Percentiles rank a stretch among this genome's conserved stretches.
These are phyloP conservation scores for Alternaria sp. DNA, from an alignment of 2,329 filamentous ascomycete genomes.

Conservation along the genomic window DNA sequence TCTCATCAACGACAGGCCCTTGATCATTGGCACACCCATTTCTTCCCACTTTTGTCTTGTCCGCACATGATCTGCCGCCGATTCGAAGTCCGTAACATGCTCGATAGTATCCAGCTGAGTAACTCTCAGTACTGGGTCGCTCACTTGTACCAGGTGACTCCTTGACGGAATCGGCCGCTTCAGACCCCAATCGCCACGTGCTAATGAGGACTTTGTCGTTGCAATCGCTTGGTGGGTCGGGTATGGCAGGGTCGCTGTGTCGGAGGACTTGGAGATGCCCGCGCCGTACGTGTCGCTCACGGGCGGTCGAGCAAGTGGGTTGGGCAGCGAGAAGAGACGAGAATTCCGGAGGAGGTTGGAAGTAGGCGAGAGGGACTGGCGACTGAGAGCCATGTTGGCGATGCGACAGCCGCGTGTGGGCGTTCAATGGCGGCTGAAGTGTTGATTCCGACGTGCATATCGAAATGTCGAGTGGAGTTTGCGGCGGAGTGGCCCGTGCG, in stretches of 20 bases:
- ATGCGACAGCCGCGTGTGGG: conserved; percentile 45
- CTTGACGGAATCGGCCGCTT: conserved; percentile 83
- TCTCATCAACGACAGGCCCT: conserved; percentile 30
- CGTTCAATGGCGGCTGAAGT: conserved; percentile 43
- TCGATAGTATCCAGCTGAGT: conserved; percentile 83
- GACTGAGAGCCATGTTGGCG: conserved; percentile 43
- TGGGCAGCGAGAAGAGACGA: conserved; percentile 86
- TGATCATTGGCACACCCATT: conserved; percentile 73
- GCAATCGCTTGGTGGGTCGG: conserved; percentile 86
- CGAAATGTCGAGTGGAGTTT: conserved; percentile 20
- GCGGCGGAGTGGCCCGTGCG: conserved; percentile 13
- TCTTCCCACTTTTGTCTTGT: conserved; percentile 88
- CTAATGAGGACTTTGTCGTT: conserved; percentile 74
- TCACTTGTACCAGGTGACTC: conserved; percentile 69
- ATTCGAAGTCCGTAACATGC: conserved; percentile 87
- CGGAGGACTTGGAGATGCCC: conserved; percentile 61
- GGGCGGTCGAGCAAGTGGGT: conserved; percentile 70
- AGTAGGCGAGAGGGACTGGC: conserved; percentile 61
- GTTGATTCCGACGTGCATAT: conserved; percentile 14
- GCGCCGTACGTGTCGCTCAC: conserved; percentile 53
- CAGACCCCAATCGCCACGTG: conserved; percentile 88
- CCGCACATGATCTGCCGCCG: conserved; percentile 79
- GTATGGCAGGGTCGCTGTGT: conserved; percentile 75
- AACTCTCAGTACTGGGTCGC: conserved; percentile 76
- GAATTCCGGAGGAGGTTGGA: conserved; percentile 80